These are phyloP conservation scores for Nidula microcarpa DNA, from an alignment of 768 basidiomycete genomes.

Conservation along the genomic window DNA sequence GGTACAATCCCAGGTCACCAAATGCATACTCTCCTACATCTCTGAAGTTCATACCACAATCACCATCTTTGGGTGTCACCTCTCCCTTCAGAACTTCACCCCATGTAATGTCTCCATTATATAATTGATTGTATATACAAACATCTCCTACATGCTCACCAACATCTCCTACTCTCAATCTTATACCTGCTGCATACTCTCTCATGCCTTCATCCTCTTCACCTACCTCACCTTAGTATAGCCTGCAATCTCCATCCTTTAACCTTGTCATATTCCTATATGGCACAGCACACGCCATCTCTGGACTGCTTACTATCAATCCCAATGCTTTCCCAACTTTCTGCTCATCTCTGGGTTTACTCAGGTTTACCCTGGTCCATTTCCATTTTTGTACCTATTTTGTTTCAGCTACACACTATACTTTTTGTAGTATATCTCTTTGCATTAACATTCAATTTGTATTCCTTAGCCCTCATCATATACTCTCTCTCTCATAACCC, in stretches of 20 bases:
- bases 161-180: constrained; percentile 78
- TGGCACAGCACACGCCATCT: too few relatives aligned
- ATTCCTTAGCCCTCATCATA: too few relatives aligned
- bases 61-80: constrained; percentile 78
- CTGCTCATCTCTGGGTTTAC: too few relatives aligned
- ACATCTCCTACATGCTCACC: constrained; percentile 89
- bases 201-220: constrained; percentile 85
- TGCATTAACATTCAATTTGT: too few relatives aligned
- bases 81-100: constrained; percentile 82
- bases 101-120: constrained; percentile 84
- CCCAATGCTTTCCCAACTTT: too few relatives aligned
- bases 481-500: too few relatives aligned
- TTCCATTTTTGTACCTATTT: too few relatives aligned
- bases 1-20: constrained; percentile 91
- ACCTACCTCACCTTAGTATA: constrained; percentile 80
- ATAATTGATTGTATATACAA: constrained; percentile 52
- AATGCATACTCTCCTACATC: constrained; percentile 88
- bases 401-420: too few relatives aligned
- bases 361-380: too few relatives aligned
- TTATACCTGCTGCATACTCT: constrained; percentile 82
- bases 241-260: constrained; percentile 88
- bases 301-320: too few relatives aligned
- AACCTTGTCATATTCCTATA: too few relatives aligned
- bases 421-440: too few relatives aligned
- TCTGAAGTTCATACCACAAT: constrained; percentile 78